A percentile compares a stretch with the other conserved stretches of the same genome.
Conservation (phyloP, 768 basidiomycete species). For the Saitozyma sp. region DNA sequence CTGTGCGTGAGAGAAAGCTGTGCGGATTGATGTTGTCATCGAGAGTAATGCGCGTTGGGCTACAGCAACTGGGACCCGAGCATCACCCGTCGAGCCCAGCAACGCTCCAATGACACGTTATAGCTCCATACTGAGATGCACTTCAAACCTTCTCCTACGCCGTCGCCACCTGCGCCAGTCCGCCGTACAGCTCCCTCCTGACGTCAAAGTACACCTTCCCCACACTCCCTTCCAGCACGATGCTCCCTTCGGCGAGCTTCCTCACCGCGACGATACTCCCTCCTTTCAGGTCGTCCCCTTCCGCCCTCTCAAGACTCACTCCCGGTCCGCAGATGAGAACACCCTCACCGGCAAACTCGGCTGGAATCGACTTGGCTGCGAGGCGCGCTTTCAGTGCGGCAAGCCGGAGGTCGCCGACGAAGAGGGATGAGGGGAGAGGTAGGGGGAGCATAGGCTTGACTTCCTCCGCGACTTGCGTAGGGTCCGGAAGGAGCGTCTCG, state of each 20-base stretch:
- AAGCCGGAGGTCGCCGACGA: slow-evolving; percentile 95
- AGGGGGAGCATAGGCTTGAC: slow-evolving; percentile 33
- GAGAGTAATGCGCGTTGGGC: too few species aligned
- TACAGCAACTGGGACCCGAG: too few species aligned
- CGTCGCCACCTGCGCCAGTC: slow-evolving; percentile 80
- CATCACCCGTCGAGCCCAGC: too few species aligned
- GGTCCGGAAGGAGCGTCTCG: neutral
- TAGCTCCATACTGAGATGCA: too few species aligned
- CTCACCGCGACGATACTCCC: slow-evolving; percentile 69
- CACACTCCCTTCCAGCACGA: slow-evolving; percentile 85
- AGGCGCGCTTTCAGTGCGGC: slow-evolving; percentile 83
- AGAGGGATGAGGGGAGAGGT: slow-evolving; percentile 80
- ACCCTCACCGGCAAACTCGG: slow-evolving; percentile 96
- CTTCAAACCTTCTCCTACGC: slow-evolving; percentile 3
- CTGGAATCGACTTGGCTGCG: slow-evolving; percentile 69
- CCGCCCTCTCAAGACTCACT: slow-evolving; percentile 41
- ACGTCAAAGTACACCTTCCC: slow-evolving; percentile 88
- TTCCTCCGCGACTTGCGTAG: neutral
- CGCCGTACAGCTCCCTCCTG: slow-evolving; percentile 79
- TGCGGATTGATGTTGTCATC: too few species aligned
- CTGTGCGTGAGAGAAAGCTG: too few species aligned
- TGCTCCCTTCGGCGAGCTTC: slow-evolving; percentile 78
- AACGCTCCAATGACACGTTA: too few species aligned
- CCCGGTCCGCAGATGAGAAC: slow-evolving; percentile 73
- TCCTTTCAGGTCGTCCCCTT: slow-evolving; percentile 25